Evolutionary conservation across 83 land plant species (phyloP), one percentile per base, ranked within the genome.

Genomic region (Thuja plicata): DNA sequence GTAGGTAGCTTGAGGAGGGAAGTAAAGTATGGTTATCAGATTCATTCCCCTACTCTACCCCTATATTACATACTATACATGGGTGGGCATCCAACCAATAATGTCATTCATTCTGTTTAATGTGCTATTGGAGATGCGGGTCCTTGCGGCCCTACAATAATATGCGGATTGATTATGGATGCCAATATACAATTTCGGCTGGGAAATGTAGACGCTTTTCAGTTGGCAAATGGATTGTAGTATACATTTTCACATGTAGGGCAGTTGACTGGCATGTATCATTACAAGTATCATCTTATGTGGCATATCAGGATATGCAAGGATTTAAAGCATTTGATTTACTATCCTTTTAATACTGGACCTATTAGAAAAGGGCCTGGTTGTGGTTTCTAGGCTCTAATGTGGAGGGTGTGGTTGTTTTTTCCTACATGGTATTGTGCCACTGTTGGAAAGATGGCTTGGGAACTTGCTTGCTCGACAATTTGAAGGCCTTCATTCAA

Each of bases 321-420:
- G 66, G 99, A 98, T 80, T 90, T 98, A 93, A 98, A 98, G 94
- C 99, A 98, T 87, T 90, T 98, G 88, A 98, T 98, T 46, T 98
- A 98, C 86, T 98, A 98, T 80, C 94, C 99, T 37, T 98, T 98
- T 87, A 98, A 98, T 84, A 98, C 99, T 89, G 99, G 99, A 13
- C 99, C 99, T 86, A 99, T 98, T 86, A 99, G 99, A 11, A 98
- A 98, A 87, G 99, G 99, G 3, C 99, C 99, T 89, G 99, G 99
- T 74, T 98, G 99, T 96, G 99, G 99, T 16, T 96, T 98, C 85
- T 98, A 99, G 99, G 99, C 99, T 10, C 99, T 99, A 5, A 98
- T 98, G 99, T 98, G 99, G 99, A 94, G 99, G 55, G 99, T 98
- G 1, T 98, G 99, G 99, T 81, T 98, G 89, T n/a, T 98, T 98